Conservation (phyloP, 345 rosid species). For the Citrus mangshanensis region DNA sequence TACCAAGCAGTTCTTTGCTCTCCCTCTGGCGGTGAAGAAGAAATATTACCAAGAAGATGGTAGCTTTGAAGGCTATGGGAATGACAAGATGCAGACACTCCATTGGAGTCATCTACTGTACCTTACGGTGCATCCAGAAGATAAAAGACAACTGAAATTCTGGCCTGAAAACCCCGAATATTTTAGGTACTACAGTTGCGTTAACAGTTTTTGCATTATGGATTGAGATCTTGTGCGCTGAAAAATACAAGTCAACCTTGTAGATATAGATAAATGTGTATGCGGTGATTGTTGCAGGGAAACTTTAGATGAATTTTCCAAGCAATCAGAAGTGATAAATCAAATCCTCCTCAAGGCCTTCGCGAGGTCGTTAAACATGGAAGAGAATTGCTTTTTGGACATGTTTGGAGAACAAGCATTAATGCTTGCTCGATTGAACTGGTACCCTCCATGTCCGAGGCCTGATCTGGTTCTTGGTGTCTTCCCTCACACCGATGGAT, state of each 20-base stretch:
- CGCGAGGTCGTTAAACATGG: constrained; percentile 50
- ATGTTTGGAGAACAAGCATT: constrained; percentile 41
- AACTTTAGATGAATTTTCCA: constrained; percentile 34
- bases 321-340: constrained; percentile 19
- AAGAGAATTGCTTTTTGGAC: constrained; percentile 42
- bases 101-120: constrained; percentile 73
- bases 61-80: constrained; percentile 68
- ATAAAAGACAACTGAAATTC: constrained; percentile 37
- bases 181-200: constrained; percentile 38
- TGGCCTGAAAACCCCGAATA: constrained; percentile 59
- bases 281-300: constrained; percentile 26
- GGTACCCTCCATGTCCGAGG: constrained; percentile 57
- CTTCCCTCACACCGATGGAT: constrained; percentile 60
- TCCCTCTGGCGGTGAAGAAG: constrained; percentile 50
- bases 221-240: background rate
- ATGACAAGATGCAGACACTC: constrained; percentile 58
- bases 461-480: constrained; percentile 52
- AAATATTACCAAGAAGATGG: constrained; percentile 46
- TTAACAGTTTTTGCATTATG: too few species aligned
- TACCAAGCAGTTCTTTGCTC: constrained; percentile 50
- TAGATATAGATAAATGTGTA: background rate
- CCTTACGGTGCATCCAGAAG: constrained; percentile 46
- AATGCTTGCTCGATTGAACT: constrained; percentile 47
- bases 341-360: constrained; percentile 41
- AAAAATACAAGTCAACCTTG: background rate